A percentile compares a stretch with the other conserved stretches of the same genome.
phyloP scores from a whole-genome alignment of 192 early-diverging fungal species.

The Rhizophagus clarus region DNA sequence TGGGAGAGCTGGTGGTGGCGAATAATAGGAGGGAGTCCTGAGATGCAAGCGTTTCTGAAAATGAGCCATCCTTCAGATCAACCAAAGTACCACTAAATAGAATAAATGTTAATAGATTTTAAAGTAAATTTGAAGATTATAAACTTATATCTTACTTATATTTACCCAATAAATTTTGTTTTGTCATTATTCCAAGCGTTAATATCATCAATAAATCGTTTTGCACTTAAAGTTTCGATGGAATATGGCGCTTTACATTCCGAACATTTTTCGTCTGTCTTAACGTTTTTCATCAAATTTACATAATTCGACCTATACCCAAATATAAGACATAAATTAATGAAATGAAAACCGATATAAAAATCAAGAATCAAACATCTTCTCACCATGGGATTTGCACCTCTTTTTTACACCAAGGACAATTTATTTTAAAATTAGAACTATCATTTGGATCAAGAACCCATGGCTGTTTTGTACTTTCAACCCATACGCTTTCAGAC shows the following conservation, averaged over 20 bases:
- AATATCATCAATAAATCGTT: constrained; percentile 29
- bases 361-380: background rate
- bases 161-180: background rate
- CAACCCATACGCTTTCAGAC: constrained; percentile 13
- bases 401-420: constrained; percentile 9
- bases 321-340: background rate
- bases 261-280: background rate
- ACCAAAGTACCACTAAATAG: constrained; percentile 7
- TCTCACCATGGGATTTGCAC: background rate
- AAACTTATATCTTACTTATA: background rate
- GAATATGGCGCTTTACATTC: background rate
- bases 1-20: background rate
- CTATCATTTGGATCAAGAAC: constrained; percentile 26
- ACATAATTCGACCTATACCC: background rate
- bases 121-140: background rate
- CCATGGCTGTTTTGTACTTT: constrained; percentile 19
- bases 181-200: background rate
- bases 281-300: background rate
- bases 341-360: background rate
- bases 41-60: background rate
- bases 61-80: background rate
- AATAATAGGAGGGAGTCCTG: background rate
- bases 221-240: background rate
- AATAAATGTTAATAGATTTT: background rate
- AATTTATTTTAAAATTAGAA: constrained; percentile 16